A percentile compares a stretch with the other conserved stretches of the same genome.
These are phyloP conservation scores for Apiotrichum veenhuisii DNA, from an alignment of 1,284 basidiomycete species.

Conservation along the genomic window DNA sequence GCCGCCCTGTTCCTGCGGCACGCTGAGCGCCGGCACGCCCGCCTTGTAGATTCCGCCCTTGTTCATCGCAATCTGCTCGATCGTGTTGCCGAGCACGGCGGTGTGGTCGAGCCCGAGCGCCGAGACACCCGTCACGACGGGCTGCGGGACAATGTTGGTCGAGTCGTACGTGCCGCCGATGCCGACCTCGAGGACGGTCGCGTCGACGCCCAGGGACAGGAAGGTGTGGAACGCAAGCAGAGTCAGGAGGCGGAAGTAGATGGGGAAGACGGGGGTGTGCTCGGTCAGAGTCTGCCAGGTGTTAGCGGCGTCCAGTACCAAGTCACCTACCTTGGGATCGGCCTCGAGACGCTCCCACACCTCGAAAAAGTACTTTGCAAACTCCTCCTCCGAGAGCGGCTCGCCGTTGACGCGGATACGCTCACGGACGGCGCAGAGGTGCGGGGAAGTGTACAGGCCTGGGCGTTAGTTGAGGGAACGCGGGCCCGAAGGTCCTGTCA, in stretches of 20 bases:
- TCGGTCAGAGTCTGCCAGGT: conserved; percentile 51
- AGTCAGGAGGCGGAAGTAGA: conserved; percentile 93
- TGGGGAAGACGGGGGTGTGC: conserved; percentile 62
- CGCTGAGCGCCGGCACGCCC: conserved; percentile 79
- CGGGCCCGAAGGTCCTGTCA: too few species aligned
- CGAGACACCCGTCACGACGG: conserved; percentile 83
- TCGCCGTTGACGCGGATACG: conserved; percentile 89
- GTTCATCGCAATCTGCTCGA: conserved; percentile 87
- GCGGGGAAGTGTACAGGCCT: conserved; percentile 96
- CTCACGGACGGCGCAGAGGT: conserved; percentile 92
- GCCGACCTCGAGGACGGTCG: conserved; percentile 93
- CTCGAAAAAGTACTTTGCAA: conserved; percentile 90
- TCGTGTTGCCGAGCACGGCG: conserved; percentile 81
- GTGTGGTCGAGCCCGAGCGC: conserved; percentile 92
- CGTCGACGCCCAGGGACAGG: conserved; percentile 66
- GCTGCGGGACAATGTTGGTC: conserved; percentile 91
- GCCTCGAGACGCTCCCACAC: conserved; percentile 84
- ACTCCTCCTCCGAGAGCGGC: conserved; percentile 81
- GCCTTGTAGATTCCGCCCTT: conserved; percentile 97
- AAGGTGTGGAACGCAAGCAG: conserved; percentile 91
- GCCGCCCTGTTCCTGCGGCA: conserved; percentile 68
- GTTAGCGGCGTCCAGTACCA: neutral
- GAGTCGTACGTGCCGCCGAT: conserved; percentile 93
- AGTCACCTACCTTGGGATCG: conserved; percentile 59
- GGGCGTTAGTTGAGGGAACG: too few species aligned